A percentile compares a stretch with the other conserved stretches of the same genome.
Evolutionary conservation across 176 grass and related monocot species (phyloP).

Genomic region (bread wheat (Triticum aestivum)): DNA sequence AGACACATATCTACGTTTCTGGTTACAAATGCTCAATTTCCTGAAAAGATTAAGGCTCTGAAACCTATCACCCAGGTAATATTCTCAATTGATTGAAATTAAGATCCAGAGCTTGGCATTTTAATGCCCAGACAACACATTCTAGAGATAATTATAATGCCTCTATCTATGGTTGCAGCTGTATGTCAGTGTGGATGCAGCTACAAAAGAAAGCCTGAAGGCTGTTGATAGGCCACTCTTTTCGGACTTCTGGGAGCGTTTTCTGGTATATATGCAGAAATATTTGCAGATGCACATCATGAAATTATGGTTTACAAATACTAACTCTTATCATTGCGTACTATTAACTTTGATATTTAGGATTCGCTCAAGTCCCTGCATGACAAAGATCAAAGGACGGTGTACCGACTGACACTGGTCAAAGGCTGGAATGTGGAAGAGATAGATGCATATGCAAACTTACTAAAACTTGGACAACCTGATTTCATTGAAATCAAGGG

Average conservation of each 20-base stretch:
- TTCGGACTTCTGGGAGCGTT: constrained; percentile 96
- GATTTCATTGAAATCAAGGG: constrained; percentile 99
- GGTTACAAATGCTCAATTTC: constrained; percentile 99
- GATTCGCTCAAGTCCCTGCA: constrained; percentile 84
- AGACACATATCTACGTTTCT: constrained; percentile 93
- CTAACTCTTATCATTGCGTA: constrained; percentile 5
- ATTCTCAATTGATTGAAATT: neutral
- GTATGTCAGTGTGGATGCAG: constrained; percentile 94
- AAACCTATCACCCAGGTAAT: constrained; percentile 87
- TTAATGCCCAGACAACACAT: neutral
- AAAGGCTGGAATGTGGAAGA: constrained; percentile 98
- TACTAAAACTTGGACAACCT: constrained; percentile 74
- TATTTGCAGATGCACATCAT: constrained; percentile 7
- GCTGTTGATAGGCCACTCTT: constrained; percentile 94
- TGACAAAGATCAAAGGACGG: constrained; percentile 87
- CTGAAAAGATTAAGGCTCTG: constrained; percentile 78
- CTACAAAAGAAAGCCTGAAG: constrained; percentile 94
- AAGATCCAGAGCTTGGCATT: neutral
- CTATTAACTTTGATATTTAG: constrained; percentile 15
- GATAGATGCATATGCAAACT: constrained; percentile 84
- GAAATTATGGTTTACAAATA: constrained; percentile 19
- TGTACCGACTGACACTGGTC: constrained; percentile 90
- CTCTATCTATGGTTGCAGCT: constrained; percentile 51
- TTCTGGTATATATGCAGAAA: constrained; percentile 61
- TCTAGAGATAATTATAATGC: constrained; percentile 24